A percentile compares a stretch with the other conserved stretches of the same genome.
Conservation (phyloP, 2,329 filamentous ascomycete genomes). For the Alternaria metachromatica region DNA sequence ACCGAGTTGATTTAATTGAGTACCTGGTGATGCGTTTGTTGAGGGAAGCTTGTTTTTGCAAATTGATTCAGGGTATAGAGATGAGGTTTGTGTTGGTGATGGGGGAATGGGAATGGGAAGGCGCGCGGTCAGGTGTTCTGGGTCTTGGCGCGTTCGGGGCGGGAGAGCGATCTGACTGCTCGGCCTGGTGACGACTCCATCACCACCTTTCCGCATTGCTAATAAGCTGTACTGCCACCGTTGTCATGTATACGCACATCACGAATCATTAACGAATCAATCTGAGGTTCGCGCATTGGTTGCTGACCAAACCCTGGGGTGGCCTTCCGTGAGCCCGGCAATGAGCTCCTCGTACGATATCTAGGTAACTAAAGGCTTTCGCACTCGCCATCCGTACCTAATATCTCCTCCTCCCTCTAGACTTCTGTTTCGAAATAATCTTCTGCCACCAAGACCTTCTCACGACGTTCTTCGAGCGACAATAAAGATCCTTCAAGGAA, state of each 20-base stretch:
- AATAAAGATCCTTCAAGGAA: no score
- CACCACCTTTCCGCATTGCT: neutral
- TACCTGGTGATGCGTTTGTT: neutral
- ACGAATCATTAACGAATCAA: accelerated
- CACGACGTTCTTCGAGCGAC: no score
- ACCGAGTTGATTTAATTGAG: neutral
- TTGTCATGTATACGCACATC: accelerated
- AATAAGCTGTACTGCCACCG: neutral
- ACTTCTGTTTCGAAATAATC: no score
- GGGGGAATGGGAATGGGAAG: neutral
- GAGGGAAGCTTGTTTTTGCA: neutral
- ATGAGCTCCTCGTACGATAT: no score
- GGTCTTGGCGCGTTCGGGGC: slow-evolving; percentile 13
- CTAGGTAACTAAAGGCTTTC: no score
- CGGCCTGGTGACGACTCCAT: neutral
- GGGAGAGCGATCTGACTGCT: neutral
- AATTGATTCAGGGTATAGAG: neutral
- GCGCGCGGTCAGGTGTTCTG: slow-evolving; percentile 14
- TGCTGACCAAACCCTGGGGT: no score
- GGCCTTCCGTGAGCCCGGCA: no score
- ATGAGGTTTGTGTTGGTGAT: neutral
- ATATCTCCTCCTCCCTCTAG: no score
- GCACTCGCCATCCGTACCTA: no score
- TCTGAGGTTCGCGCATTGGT: no score
- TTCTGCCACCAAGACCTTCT: no score